phyloP scores from a whole-genome alignment of 495 filamentous ascomycete genomes.

The Glutinoglossum americanum region DNA sequence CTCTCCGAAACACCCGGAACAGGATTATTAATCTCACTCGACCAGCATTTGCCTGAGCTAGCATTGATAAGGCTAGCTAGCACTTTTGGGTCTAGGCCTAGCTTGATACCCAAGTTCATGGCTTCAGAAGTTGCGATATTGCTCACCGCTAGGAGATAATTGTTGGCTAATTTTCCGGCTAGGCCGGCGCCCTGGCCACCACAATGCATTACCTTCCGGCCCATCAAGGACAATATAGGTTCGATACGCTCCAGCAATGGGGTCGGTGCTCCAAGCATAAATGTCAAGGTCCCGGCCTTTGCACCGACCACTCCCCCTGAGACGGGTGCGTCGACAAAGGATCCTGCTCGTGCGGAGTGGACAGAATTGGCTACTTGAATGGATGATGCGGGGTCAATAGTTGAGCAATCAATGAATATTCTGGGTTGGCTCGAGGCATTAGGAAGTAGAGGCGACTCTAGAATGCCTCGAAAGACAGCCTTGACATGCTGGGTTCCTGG shows the following conservation, averaged over 20 bases:
- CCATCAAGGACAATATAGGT: conserved; percentile 53
- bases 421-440: conserved; percentile 22
- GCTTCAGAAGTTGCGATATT: conserved; percentile 86
- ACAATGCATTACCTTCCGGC: conserved; percentile 58
- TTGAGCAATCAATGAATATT: conserved; percentile 65
- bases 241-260: conserved; percentile 35
- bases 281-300: conserved; percentile 49
- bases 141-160: conserved; percentile 77
- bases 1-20: conserved; percentile 62
- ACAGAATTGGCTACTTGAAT: conserved; percentile 41
- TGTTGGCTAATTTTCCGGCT: conserved; percentile 77
- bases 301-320: conserved; percentile 77
- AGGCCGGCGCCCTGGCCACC: conserved; percentile 63
- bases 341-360: conserved; percentile 28
- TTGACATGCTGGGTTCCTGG: conserved; percentile 65
- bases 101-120: conserved; percentile 74
- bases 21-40: conserved; percentile 80
- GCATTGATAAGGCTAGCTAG: conserved; percentile 66
- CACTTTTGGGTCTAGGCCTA: conserved; percentile 61
- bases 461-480: conserved; percentile 43
- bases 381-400: conserved; percentile 65
- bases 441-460: conserved; percentile 23
- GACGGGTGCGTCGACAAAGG: conserved; percentile 65
- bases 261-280: conserved; percentile 62
- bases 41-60: conserved; percentile 78